Evolutionary conservation across 2,329 filamentous ascomycete genomes (phyloP).

Genomic region (Ophiostoma angusticollis): DNA sequence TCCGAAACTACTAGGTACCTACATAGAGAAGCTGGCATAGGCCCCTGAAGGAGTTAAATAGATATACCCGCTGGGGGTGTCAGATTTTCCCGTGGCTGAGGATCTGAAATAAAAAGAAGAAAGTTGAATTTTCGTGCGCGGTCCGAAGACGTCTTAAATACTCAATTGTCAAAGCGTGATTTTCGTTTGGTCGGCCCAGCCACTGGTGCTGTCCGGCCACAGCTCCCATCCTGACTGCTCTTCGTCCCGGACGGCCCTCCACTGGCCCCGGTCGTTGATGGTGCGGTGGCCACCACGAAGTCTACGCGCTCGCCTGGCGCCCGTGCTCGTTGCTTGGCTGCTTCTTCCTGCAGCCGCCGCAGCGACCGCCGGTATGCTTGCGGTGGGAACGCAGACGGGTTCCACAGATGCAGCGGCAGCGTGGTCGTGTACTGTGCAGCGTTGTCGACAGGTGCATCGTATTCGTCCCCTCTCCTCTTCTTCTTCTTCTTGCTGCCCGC

Average conservation of each 20-base stretch:
- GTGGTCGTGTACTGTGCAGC: conserved; percentile 51
- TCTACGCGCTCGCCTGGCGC: conserved; percentile 32
- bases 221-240: background rate
- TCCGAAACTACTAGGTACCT: conserved; percentile 1
- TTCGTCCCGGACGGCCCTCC: no score
- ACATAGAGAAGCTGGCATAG: no score
- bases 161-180: no score
- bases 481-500: background rate
- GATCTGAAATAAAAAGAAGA: no score
- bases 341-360: conserved; percentile 33
- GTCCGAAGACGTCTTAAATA: no score
- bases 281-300: conserved; percentile 30
- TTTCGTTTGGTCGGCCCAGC: no score
- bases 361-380: conserved; percentile 40
- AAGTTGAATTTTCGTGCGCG: no score
- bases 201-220: no score
- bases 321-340: conserved; percentile 32
- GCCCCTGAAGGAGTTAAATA: no score
- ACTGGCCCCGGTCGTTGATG: background rate
- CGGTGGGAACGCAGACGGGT: conserved; percentile 42
- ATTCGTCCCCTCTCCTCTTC: conserved; percentile 11
- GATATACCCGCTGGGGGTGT: no score
- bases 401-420: conserved; percentile 41
- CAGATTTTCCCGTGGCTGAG: no score
- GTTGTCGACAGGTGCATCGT: background rate